Evolutionary conservation across 139 green algal species (phyloP).

Genomic region (Chlorella sp.): DNA sequence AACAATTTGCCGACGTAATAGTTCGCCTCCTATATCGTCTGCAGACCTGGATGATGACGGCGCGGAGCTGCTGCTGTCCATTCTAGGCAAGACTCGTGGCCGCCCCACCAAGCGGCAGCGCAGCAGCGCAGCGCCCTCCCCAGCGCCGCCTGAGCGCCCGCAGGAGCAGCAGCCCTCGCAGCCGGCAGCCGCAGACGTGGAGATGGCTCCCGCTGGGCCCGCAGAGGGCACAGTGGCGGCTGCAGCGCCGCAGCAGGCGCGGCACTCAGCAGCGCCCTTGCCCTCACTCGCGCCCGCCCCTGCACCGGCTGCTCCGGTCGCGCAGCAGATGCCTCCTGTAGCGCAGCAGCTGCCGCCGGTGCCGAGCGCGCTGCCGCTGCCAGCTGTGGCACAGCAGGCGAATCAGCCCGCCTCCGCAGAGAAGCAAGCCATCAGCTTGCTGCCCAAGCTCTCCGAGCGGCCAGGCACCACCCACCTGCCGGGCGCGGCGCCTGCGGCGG

Average conservation of each 20-base stretch:
- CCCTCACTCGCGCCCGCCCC: too few species aligned
- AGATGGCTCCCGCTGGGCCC: neutral
- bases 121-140: neutral
- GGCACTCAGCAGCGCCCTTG: too few species aligned
- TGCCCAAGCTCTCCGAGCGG: neutral
- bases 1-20: too few species aligned
- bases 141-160: neutral
- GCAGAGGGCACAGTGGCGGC: neutral
- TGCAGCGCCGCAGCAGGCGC: too few species aligned
- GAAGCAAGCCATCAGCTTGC: neutral
- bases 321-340: too few species aligned
- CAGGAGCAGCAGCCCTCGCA: neutral
- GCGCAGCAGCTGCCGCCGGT: too few species aligned
- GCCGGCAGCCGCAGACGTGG: neutral
- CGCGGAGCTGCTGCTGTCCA: constrained; percentile 7
- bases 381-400: too few species aligned
- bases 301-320: too few species aligned
- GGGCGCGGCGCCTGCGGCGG: neutral
- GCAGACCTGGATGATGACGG: neutral
- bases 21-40: too few species aligned
- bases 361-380: too few species aligned
- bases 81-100: constrained; percentile 19
- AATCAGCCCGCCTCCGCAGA: neutral
- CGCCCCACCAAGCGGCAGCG: neutral
- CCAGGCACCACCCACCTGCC: neutral